Evolutionary conservation across 2,329 filamentous ascomycete species (phyloP), one percentile per base, ranked within the genome.

Genomic region (Paecilomyces niveus): DNA sequence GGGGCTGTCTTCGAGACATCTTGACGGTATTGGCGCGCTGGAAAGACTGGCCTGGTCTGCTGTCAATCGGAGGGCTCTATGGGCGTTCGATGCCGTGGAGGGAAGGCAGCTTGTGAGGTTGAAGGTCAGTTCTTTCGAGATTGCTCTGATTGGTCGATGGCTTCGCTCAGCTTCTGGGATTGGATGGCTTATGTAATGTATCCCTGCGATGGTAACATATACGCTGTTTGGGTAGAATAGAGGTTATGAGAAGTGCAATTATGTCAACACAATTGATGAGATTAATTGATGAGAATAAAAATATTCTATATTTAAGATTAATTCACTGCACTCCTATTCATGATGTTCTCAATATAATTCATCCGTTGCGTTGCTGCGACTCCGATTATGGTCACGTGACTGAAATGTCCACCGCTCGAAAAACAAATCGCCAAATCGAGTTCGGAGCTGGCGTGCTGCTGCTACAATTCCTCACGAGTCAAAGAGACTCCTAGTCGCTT

Each of bases 81-180:
- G 31, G 45, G 45, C 50, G 29, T 26, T 55, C 35, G 56, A 54
- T 62, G 53, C 13, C 45, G 60, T 45, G 55, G 60, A 33, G 54
- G 56, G 57, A 55, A 45, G 59, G 55, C 24, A 54, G 62, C 55
- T 66, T 65, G 61, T 65, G 67, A 67, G 64, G 65, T 69, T 68
- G 68, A 65, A 67, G 63, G 66, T 70, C 68, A 65, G 70, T 65
- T 69, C 68, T 70, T 71, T 69, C 66, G 61, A 64, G 66, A 45
- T 18, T 51, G 29, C 49, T 62, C 56, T 74, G 70, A 75, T 76
- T 75, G 72, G 73, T 54, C 60, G 57, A n/a, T 18, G 56, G 57
- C 61, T 58, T 53, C 55, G n/a, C 21, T 57, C n/a, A 21, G 35
- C 21, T 6, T 18, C 50, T 11, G 50, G 50, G 50, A 29, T 45